These are phyloP conservation scores for Lolium rigidum DNA, from an alignment of 176 grass and related monocot species.

Conservation along the genomic window DNA sequence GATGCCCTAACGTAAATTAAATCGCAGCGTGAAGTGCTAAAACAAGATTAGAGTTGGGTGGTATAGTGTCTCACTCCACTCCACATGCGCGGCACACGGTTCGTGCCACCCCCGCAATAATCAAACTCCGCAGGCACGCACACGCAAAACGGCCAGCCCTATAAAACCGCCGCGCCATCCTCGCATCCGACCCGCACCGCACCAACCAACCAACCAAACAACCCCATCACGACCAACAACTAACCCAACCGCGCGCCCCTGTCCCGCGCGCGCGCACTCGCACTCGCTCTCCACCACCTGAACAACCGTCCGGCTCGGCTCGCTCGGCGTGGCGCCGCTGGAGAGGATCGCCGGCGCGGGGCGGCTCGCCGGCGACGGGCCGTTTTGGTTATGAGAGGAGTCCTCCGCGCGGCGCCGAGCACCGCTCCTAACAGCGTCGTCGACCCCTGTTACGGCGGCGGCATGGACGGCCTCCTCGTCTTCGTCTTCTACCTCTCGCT, in stretches of 20 bases:
- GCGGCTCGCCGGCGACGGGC: slow-evolving; percentile 36
- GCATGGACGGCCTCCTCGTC: slow-evolving; percentile 97
- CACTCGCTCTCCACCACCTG: not conserved
- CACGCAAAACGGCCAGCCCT: not conserved
- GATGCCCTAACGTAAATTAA: too few relatives aligned
- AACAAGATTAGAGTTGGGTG: too few relatives aligned
- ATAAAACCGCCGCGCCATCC: not conserved
- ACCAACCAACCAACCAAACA: not conserved
- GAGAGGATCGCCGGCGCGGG: slow-evolving; percentile 49
- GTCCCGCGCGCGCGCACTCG: not conserved
- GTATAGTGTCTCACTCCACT: too few relatives aligned
- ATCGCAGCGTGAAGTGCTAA: too few relatives aligned
- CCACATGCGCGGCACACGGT: not conserved
- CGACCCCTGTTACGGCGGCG: slow-evolving; percentile 45
- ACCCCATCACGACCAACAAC: not conserved
- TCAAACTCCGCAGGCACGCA: not conserved
- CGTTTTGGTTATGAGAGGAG: slow-evolving; percentile 85
- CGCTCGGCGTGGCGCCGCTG: slow-evolving; percentile 49
- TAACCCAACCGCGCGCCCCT: not conserved
- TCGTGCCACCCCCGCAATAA: slow-evolving; percentile 4
- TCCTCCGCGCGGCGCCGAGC: slow-evolving; percentile 54
- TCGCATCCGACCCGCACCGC: slow-evolving; percentile 22
- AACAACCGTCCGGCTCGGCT: slow-evolving; percentile 16
- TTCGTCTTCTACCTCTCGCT: slow-evolving; percentile 94
- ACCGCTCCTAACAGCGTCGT: not conserved